Conservation (phyloP, 2,329 filamentous ascomycete species). For the Beauveria bassiana region DNA sequence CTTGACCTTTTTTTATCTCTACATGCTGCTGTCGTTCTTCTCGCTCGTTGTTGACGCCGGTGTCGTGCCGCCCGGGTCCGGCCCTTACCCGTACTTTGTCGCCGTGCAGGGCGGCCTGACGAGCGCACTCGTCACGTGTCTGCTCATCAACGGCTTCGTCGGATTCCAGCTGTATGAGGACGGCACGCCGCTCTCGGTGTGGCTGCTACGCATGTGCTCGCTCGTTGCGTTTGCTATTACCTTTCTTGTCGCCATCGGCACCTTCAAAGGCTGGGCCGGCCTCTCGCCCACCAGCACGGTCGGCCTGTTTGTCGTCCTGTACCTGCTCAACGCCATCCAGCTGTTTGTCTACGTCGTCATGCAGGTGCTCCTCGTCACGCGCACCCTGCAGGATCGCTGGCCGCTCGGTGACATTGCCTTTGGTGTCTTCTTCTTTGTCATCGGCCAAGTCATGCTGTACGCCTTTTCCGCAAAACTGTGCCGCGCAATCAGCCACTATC, state of each 20-base stretch:
- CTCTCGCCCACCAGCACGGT: conserved; percentile 78
- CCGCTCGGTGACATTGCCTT: conserved; percentile 87
- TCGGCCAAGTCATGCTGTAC: conserved; percentile 89
- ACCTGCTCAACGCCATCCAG: conserved; percentile 82
- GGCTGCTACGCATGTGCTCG: conserved; percentile 77
- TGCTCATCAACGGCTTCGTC: conserved; percentile 96
- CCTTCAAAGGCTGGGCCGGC: conserved; percentile 87
- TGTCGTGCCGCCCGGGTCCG: conserved; percentile 75
- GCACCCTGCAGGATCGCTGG: conserved; percentile 92
- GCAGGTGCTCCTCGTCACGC: conserved; percentile 80
- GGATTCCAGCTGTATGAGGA: conserved; percentile 98
- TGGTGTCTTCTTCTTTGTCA: conserved; percentile 82
- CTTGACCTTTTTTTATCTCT: conserved; percentile 93
- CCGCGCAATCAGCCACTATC: conserved; percentile 75
- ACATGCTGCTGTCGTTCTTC: conserved; percentile 80
- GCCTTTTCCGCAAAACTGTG: conserved; percentile 83
- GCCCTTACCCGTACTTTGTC: conserved; percentile 83
- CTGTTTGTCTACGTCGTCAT: conserved; percentile 78
- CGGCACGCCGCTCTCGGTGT: conserved; percentile 85
- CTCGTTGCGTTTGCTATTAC: conserved; percentile 76
- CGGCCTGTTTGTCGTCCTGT: conserved; percentile 84
- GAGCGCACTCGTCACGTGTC: conserved; percentile 78
- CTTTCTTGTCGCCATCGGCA: conserved; percentile 80
- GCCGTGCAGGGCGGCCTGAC: conserved; percentile 77
- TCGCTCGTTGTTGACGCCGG: conserved; percentile 90